Evolutionary conservation across 768 basidiomycete genomes (phyloP).

Genomic region (Macrocybe gigantea): DNA sequence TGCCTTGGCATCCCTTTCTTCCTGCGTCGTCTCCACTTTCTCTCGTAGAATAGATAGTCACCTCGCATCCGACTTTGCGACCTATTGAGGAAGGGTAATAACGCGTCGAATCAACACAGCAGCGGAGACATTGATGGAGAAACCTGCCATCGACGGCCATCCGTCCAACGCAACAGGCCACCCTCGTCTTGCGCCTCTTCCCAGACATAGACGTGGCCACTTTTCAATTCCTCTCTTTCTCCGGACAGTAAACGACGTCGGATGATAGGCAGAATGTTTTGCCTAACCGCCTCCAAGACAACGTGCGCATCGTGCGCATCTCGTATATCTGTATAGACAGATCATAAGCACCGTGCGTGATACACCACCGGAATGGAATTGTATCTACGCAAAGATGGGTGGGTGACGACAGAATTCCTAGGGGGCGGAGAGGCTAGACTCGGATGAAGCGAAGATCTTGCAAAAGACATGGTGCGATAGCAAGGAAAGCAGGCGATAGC

Average conservation of each 20-base stretch:
- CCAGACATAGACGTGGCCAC: constrained; percentile 83
- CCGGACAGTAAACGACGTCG: constrained; percentile 62
- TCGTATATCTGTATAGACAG: constrained; percentile 49
- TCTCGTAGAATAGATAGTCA: constrained; percentile 83
- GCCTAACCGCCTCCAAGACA: constrained; percentile 70
- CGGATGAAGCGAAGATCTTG: constrained; percentile 5
- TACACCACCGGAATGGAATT: neutral
- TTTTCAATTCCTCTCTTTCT: constrained; percentile 63
- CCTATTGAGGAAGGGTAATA: constrained; percentile 30
- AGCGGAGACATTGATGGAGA: too few relatives aligned
- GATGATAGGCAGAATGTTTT: constrained; percentile 64
- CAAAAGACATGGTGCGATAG: constrained; percentile 11
- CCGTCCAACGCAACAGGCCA: constrained; percentile 70
- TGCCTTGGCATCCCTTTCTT: constrained; percentile 74
- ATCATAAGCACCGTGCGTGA: neutral
- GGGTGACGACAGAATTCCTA: constrained; percentile 32
- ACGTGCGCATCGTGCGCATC: constrained; percentile 78
- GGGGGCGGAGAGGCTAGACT: constrained; percentile 13
- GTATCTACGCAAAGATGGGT: constrained; percentile 41
- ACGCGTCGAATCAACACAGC: neutral
- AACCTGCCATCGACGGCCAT: constrained; percentile 68
- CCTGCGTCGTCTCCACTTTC: constrained; percentile 75
- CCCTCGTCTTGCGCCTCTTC: constrained; percentile 78
- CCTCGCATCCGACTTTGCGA: constrained; percentile 83
- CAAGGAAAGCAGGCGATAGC: too few relatives aligned